phyloP scores from a whole-genome alignment of 495 filamentous ascomycete species.

The Xylaria telfairii region DNA sequence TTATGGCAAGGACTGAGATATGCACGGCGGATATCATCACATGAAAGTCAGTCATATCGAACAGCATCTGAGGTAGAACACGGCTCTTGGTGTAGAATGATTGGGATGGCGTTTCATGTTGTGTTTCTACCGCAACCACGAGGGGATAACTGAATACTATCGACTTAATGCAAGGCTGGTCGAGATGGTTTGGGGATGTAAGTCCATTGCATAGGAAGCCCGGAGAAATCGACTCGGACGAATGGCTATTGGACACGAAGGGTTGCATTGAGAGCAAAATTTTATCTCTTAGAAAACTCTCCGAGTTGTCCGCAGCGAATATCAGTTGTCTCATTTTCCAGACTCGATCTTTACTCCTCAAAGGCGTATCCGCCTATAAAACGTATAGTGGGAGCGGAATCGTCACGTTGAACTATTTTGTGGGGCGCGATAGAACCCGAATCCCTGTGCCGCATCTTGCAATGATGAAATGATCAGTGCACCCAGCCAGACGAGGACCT shows the following conservation, averaged over 20 bases:
- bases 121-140: neutral
- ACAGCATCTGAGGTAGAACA: slow-evolving; percentile 10
- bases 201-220: slow-evolving; percentile 1
- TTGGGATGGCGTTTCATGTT: slow-evolving; percentile 19
- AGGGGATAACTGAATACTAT: slow-evolving; percentile 3
- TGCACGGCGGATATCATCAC: slow-evolving; percentile 10
- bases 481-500: slow-evolving; percentile 33
- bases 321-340: slow-evolving; percentile 10
- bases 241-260: slow-evolving; percentile 8
- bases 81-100: slow-evolving; percentile 16
- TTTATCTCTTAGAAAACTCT: neutral
- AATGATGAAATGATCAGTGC: slow-evolving; percentile 23
- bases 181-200: slow-evolving; percentile 4
- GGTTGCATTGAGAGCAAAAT: slow-evolving; percentile 1
- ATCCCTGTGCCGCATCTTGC: slow-evolving; percentile 21
- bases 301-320: slow-evolving; percentile 2
- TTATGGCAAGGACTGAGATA: slow-evolving; percentile 11
- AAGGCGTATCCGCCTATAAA: neutral
- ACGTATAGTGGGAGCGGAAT: slow-evolving; percentile 1
- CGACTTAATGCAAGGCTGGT: neutral
- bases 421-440: neutral
- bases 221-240: slow-evolving; percentile 11
- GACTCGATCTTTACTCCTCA: slow-evolving; percentile 1
- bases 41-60: slow-evolving; percentile 20
- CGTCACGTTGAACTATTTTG: slow-evolving; percentile 6